Evolutionary conservation across 1,284 basidiomycete species (phyloP).

Genomic region (Termitomyces sp.): DNA sequence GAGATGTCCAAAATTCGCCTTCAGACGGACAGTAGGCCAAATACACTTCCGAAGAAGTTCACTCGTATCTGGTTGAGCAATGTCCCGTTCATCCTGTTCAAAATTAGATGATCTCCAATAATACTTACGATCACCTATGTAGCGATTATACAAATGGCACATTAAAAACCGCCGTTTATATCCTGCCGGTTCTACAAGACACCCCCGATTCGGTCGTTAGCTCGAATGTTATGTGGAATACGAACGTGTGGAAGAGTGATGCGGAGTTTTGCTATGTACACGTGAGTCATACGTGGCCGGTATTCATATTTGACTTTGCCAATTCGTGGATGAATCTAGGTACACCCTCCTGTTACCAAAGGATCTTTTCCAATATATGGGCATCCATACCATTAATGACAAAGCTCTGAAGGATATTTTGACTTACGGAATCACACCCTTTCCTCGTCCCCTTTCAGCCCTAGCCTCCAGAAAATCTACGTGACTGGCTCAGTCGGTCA

Average conservation of each 20-base stretch:
- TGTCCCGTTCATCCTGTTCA: slow-evolving; percentile 18
- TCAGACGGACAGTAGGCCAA: slow-evolving; percentile 21
- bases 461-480: slow-evolving; percentile 31
- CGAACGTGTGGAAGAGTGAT: slow-evolving; percentile 28
- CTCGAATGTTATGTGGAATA: no score
- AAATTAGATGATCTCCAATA: background rate
- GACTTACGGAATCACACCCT: slow-evolving; percentile 8
- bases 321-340: no score
- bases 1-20: slow-evolving; percentile 25
- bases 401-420: slow-evolving; percentile 5
- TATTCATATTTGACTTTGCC: background rate
- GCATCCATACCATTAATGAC: slow-evolving; percentile 18
- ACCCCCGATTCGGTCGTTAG: slow-evolving; percentile 22
- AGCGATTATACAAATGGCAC: slow-evolving; percentile 34
- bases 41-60: slow-evolving; percentile 24
- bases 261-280: slow-evolving; percentile 29
- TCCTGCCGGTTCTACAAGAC: slow-evolving; percentile 25
- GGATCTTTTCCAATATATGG: slow-evolving; percentile 29
- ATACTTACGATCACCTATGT: background rate
- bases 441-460: slow-evolving; percentile 24
- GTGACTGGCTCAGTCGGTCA: slow-evolving; percentile 35
- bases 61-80: slow-evolving; percentile 29
- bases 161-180: slow-evolving; percentile 26
- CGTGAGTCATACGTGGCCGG: slow-evolving; percentile 18
- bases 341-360: slow-evolving; percentile 23